Evolutionary conservation across 345 rosid genomes (phyloP).

Genomic region (Moricandia moricandioides): DNA sequence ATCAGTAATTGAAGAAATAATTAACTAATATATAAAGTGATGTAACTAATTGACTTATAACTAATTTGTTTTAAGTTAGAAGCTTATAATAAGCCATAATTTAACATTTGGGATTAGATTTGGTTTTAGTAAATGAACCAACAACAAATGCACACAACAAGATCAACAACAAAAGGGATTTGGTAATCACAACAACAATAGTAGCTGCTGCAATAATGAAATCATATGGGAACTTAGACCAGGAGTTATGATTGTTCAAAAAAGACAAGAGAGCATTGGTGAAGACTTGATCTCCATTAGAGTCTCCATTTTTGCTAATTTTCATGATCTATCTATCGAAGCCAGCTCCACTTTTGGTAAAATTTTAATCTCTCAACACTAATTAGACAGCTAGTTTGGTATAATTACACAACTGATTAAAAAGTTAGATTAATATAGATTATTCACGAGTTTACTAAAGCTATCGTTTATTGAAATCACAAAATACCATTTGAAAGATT

Average conservation of each 20-base stretch:
- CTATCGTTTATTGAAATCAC: no score
- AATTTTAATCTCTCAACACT: not conserved
- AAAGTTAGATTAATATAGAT: no score
- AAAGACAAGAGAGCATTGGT: constrained; percentile 50
- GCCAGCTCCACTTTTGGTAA: constrained; percentile 90
- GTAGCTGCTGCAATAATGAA: constrained; percentile 38
- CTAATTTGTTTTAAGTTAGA: no score
- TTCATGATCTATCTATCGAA: constrained; percentile 70
- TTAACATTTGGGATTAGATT: constrained; percentile 51
- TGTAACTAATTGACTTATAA: no score
- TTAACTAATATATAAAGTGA: no score
- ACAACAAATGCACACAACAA: constrained; percentile 28
- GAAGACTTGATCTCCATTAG: constrained; percentile 58
- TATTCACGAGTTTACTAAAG: no score
- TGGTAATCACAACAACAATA: constrained; percentile 26
- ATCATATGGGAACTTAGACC: constrained; percentile 84
- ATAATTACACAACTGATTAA: no score
- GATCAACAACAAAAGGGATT: constrained; percentile 36
- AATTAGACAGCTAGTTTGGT: no score
- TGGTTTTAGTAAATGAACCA: constrained; percentile 38
- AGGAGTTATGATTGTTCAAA: constrained; percentile 94
- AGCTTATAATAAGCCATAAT: no score
- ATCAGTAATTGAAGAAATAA: no score
- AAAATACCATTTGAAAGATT: not conserved
- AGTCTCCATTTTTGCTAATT: constrained; percentile 67